A percentile compares a stretch with the other conserved stretches of the same genome.
These are phyloP conservation scores for Blastobotrys illinoisensis DNA, from an alignment of 1,139 yeast genomes.

Conservation along the genomic window DNA sequence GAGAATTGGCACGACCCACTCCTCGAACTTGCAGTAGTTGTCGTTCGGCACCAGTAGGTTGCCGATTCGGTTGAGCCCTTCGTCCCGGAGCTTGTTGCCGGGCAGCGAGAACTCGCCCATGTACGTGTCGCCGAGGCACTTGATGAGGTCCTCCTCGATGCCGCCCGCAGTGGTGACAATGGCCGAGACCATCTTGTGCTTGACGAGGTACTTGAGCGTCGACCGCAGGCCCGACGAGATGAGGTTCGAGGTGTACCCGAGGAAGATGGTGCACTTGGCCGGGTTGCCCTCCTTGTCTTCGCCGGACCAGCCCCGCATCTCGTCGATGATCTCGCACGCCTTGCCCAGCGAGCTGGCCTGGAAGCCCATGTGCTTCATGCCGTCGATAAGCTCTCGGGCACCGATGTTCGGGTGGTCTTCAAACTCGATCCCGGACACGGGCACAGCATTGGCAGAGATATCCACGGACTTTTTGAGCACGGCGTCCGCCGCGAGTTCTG, in stretches of 20 bases:
- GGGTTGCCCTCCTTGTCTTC: constrained; percentile 63
- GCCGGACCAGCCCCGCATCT: constrained; percentile 93
- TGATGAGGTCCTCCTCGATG: constrained; percentile 92
- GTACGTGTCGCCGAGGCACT: constrained; percentile 92
- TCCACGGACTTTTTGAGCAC: constrained; percentile 83
- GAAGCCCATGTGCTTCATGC: constrained; percentile 97
- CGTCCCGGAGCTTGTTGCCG: constrained; percentile 78
- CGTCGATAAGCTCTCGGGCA: constrained; percentile 69
- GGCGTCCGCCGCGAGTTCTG: constrained; percentile 46
- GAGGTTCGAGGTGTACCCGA: constrained; percentile 96
- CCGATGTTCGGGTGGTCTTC: constrained; percentile 60
- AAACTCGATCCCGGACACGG: constrained; percentile 86
- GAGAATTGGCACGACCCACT: constrained; percentile 93
- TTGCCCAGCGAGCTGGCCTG: constrained; percentile 83
- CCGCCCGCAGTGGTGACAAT: constrained; percentile 97
- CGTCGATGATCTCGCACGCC: constrained; percentile 86
- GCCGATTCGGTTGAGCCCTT: constrained; percentile 97
- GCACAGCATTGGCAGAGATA: constrained; percentile 70
- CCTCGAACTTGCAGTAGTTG: constrained; percentile 94
- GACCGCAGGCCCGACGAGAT: constrained; percentile 93
- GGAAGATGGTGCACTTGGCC: constrained; percentile 82
- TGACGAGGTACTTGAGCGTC: constrained; percentile 80
- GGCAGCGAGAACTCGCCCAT: constrained; percentile 83
- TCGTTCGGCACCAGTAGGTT: constrained; percentile 95
- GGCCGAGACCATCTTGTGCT: constrained; percentile 90